phyloP scores from a whole-genome alignment of 805 yeast species.

The Ogataea paradorogensis region DNA sequence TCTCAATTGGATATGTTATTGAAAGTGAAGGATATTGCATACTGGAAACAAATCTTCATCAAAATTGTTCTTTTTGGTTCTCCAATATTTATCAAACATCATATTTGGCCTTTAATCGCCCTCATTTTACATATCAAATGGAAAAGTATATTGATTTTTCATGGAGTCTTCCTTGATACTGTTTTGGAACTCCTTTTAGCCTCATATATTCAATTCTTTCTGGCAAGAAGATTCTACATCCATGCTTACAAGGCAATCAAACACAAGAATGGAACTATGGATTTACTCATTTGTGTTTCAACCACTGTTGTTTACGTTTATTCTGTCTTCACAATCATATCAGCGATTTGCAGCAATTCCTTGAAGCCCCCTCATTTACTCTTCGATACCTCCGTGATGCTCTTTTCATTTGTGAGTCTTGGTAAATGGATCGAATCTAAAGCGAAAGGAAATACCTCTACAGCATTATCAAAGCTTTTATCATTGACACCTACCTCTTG shows the following conservation, averaged over 20 bases:
- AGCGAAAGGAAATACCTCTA: conserved; percentile 92
- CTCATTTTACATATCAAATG: conserved; percentile 16
- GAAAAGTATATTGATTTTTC: conserved; percentile 26
- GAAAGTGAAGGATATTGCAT: conserved; percentile 65
- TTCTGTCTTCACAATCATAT: conserved; percentile 61
- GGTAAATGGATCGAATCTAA: conserved; percentile 91
- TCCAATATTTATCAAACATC: conserved; percentile 55
- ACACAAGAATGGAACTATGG: conserved; percentile 86
- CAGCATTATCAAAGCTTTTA: conserved; percentile 77
- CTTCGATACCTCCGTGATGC: conserved; percentile 86
- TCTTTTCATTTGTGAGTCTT: conserved; percentile 75
- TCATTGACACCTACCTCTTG: conserved; percentile 80
- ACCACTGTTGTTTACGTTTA: conserved; percentile 76
- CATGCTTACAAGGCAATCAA: conserved; percentile 63
- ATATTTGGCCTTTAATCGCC: conserved; percentile 43
- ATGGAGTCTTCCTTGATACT: conserved; percentile 65
- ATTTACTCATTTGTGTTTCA: conserved; percentile 79
- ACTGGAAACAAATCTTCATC: conserved; percentile 62
- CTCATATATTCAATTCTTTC: conserved; percentile 55
- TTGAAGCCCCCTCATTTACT: conserved; percentile 60
- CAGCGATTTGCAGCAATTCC: conserved; percentile 43
- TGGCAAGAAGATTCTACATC: conserved; percentile 67
- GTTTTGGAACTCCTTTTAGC: conserved; percentile 57
- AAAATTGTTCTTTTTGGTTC: conserved; percentile 54
- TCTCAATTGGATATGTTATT: conserved; percentile 70